Conservation (phyloP, 2,329 filamentous ascomycete genomes). For the Pleomassaria siparia region DNA sequence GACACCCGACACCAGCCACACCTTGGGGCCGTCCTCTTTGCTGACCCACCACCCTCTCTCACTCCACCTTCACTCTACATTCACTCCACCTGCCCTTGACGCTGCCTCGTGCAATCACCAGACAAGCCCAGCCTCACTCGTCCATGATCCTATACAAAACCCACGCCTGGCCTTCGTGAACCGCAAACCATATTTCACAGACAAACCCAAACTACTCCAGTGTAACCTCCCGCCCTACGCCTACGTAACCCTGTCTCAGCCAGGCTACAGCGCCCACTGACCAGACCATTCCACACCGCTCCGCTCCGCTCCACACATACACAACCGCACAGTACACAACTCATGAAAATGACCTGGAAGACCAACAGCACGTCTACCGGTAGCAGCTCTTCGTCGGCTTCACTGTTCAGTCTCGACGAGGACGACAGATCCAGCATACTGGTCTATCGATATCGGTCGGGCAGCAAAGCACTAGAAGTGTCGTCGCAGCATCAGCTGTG, state of each 20-base stretch:
- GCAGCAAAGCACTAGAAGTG: conserved; percentile 40
- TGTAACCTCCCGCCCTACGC: conserved; percentile 19
- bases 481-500: conserved; percentile 50
- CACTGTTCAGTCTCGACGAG: conserved; percentile 49
- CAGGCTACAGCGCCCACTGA: too few relatives aligned
- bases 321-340: conserved; percentile 5
- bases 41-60: too few relatives aligned
- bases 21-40: conserved; percentile 13
- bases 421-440: conserved; percentile 47
- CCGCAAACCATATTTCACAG: conserved; percentile 18
- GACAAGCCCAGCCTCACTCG: conserved; percentile 20
- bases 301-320: conserved; percentile 3
- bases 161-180: conserved; percentile 16
- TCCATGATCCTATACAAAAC: conserved; percentile 31
- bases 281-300: too few relatives aligned
- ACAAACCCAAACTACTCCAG: conserved; percentile 11
- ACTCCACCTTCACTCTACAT: too few relatives aligned
- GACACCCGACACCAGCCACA: conserved; percentile 2
- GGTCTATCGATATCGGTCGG: conserved; percentile 50
- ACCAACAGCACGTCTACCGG: conserved; percentile 42
- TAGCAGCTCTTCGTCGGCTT: conserved; percentile 38
- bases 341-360: conserved; percentile 46
- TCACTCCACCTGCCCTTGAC: conserved; percentile 25
- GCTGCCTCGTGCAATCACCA: conserved; percentile 25
- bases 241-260: conserved; percentile 24